phyloP scores from a whole-genome alignment of 1,284 basidiomycete genomes.

The Cryptococcus floricola region DNA sequence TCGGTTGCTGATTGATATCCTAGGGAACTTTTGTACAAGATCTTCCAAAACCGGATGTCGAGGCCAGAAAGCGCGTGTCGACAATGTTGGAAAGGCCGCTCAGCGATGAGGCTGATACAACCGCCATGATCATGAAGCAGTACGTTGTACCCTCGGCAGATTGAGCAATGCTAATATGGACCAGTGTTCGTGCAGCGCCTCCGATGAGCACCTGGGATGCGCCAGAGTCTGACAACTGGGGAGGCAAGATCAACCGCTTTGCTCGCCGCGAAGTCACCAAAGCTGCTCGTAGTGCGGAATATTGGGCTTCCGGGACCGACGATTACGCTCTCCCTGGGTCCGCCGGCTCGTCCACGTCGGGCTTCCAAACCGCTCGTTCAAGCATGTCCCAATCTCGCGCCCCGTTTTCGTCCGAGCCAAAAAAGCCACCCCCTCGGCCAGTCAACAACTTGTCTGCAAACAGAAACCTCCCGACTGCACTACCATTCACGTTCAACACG shows the following conservation, averaged over 20 bases:
- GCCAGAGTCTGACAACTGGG: slow-evolving; percentile 27
- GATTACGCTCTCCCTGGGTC: slow-evolving; percentile 42
- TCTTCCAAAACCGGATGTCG: slow-evolving; percentile 31
- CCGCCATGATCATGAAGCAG: slow-evolving; percentile 42
- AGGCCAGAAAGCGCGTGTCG: slow-evolving; percentile 28
- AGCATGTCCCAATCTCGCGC: slow-evolving; percentile 1
- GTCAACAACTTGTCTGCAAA: slow-evolving; percentile 26
- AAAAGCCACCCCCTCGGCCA: slow-evolving; percentile 25
- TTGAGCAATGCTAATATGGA: background rate
- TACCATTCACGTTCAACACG: slow-evolving; percentile 41
- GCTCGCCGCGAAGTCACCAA: slow-evolving; percentile 37
- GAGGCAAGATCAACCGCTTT: slow-evolving; percentile 30
- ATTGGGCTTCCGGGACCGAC: slow-evolving; percentile 45
- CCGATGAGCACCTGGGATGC: slow-evolving; percentile 43
- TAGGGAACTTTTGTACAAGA: slow-evolving; percentile 27
- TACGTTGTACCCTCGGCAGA: slow-evolving; percentile 12
- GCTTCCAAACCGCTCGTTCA: slow-evolving; percentile 17
- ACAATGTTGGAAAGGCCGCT: slow-evolving; percentile 30
- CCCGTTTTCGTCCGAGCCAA: slow-evolving; percentile 8
- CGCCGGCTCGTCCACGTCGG: slow-evolving; percentile 11
- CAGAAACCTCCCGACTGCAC: slow-evolving; percentile 30
- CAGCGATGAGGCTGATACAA: slow-evolving; percentile 31
- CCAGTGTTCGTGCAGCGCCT: slow-evolving; percentile 38
- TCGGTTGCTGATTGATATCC: slow-evolving; percentile 1
- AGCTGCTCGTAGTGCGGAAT: slow-evolving; percentile 41